Evolutionary conservation across 73 alveolate genomes (phyloP).

Genomic region (Loxodes magnus): DNA sequence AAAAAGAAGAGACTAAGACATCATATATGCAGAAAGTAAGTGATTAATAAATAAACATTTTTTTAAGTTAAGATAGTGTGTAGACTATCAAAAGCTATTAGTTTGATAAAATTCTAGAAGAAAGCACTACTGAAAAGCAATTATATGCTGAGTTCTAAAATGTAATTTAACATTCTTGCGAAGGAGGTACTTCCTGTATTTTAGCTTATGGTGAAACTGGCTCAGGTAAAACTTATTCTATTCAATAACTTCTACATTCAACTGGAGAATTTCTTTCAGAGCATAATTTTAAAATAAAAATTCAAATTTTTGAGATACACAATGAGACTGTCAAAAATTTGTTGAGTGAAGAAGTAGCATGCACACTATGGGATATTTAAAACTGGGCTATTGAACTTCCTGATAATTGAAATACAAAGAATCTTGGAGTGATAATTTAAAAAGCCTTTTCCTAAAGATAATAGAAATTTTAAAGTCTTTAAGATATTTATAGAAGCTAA

Average conservation of each 20-base stretch:
- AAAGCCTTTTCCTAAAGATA: constrained; percentile 35
- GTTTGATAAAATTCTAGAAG: constrained; percentile 9
- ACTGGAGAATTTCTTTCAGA: background rate
- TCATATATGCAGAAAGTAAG: no score
- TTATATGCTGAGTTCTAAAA: background rate
- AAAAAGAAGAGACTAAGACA: no score
- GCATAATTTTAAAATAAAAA: background rate
- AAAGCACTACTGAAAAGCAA: background rate
- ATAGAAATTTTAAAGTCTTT: constrained; percentile 69
- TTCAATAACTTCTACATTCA: background rate
- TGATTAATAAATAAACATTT: no score
- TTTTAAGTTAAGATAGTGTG: background rate
- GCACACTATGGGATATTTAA: background rate
- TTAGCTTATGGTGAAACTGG: background rate
- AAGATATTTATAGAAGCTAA: constrained; percentile 79
- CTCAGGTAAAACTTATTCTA: background rate
- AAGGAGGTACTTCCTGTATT: background rate
- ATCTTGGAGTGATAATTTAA: background rate
- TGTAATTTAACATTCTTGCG: background rate
- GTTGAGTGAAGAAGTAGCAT: background rate
- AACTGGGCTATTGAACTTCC: background rate
- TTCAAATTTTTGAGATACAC: background rate
- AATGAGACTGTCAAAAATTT: background rate
- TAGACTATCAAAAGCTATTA: background rate
- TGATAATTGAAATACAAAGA: background rate